A percentile compares a stretch with the other conserved stretches of the same genome.
These are phyloP conservation scores for Wallemia ichthyophaga DNA, from an alignment of 1,284 basidiomycete genomes.

Conservation along the genomic window DNA sequence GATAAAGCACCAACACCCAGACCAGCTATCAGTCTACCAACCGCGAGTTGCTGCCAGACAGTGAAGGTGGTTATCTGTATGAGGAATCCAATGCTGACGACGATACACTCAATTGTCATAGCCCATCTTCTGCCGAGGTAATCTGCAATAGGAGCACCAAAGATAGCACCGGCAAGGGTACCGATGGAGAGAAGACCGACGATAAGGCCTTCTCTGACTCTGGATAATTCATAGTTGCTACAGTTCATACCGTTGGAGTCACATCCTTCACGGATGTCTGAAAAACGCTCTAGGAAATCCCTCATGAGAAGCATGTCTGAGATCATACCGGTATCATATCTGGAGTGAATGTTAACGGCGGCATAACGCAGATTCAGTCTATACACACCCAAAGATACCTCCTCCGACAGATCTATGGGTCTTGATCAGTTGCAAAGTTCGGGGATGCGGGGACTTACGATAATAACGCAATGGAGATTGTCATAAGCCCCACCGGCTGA, in stretches of 20 bases:
- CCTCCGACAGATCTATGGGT: constrained; percentile 32
- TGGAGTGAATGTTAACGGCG: constrained; percentile 3
- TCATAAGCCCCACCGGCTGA: no score
- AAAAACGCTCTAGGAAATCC: constrained; percentile 37
- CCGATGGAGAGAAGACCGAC: constrained; percentile 36
- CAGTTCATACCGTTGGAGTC: constrained; percentile 9
- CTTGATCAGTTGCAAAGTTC: no score
- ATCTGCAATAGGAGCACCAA: constrained; percentile 31
- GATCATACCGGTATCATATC: constrained; percentile 45
- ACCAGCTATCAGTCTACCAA: constrained; percentile 10
- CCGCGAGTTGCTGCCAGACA: background rate
- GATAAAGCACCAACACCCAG: constrained; percentile 36
- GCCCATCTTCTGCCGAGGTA: constrained; percentile 34
- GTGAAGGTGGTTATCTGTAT: constrained; percentile 25
- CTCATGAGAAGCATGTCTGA: constrained; percentile 42
- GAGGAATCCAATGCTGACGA: constrained; percentile 42
- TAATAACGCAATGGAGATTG: no score
- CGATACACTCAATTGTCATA: constrained; percentile 32
- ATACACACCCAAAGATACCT: constrained; percentile 32
- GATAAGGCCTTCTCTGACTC: constrained; percentile 28
- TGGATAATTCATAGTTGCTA: constrained; percentile 21
- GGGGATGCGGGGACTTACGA: background rate
- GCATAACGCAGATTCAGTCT: constrained; percentile 2
- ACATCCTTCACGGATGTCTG: constrained; percentile 17
- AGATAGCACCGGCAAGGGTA: constrained; percentile 28